phyloP scores from a whole-genome alignment of 2,329 filamentous ascomycete genomes.

The Fusarium gaditjirri region DNA sequence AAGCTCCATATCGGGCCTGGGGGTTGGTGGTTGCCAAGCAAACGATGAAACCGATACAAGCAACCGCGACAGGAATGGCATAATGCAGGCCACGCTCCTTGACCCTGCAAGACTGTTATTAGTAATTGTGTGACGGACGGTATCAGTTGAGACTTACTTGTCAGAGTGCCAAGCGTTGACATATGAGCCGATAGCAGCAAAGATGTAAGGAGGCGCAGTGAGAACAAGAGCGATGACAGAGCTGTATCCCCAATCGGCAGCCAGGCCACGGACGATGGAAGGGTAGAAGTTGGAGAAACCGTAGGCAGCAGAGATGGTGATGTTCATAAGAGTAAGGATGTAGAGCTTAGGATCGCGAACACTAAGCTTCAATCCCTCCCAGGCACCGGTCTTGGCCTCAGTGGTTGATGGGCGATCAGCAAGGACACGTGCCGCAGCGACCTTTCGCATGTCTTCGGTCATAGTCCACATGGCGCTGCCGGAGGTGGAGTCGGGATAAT shows the following conservation, averaged over 20 bases:
- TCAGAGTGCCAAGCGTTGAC: constrained; percentile 22
- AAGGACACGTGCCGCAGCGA: constrained; percentile 8
- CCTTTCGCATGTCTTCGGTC: constrained; percentile 14
- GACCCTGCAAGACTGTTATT: background rate
- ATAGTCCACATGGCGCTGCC: constrained; percentile 14
- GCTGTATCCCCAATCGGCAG: constrained; percentile 13
- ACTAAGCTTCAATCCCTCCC: constrained; percentile 15
- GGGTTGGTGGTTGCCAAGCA: background rate
- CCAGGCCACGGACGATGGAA: constrained; percentile 4
- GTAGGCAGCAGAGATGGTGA: constrained; percentile 11
- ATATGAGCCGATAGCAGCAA: constrained; percentile 14
- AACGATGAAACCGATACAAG: constrained; percentile 10
- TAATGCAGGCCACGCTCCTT: constrained; percentile 14
- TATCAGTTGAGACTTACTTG: background rate
- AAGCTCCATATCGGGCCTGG: constrained; percentile 6
- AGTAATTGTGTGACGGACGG: accelerated
- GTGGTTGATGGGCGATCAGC: constrained; percentile 6
- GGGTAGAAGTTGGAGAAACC: constrained; percentile 24
- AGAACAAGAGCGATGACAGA: constrained; percentile 11
- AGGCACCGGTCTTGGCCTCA: constrained; percentile 10
- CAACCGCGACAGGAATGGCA: constrained; percentile 3
- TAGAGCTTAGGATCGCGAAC: constrained; percentile 16
- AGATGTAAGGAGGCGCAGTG: constrained; percentile 9
- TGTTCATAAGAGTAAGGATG: constrained; percentile 20
- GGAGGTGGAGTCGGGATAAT: background rate